Evolutionary conservation across 371 early-diverging fungal genomes (phyloP).

Genomic region (Mortierella sp.): DNA sequence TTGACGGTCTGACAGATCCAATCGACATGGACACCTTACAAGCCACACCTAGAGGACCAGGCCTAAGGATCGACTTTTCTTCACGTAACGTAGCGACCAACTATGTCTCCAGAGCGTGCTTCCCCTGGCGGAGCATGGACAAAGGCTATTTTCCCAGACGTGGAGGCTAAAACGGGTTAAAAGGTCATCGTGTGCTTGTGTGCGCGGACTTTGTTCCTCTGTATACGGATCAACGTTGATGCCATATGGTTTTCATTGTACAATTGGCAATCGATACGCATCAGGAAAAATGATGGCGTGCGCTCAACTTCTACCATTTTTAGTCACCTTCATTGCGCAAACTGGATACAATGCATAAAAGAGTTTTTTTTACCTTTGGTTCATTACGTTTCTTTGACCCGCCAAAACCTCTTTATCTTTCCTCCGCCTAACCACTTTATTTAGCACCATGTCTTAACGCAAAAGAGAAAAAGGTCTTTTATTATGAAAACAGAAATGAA

Average conservation of each 20-base stretch:
- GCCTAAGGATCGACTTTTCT: constrained; percentile 5
- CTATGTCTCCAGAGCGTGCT: too few relatives aligned
- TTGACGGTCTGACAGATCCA: too few relatives aligned
- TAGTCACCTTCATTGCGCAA: neutral
- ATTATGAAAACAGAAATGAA: neutral
- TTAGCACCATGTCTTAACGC: neutral
- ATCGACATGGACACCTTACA: neutral
- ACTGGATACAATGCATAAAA: neutral
- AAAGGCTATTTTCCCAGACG: too few relatives aligned
- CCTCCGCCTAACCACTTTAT: neutral
- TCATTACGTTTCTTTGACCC: neutral
- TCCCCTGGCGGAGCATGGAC: neutral
- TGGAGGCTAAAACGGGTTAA: neutral
- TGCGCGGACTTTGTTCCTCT: constrained; percentile 8
- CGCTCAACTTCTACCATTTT: constrained; percentile 10
- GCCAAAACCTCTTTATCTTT: neutral
- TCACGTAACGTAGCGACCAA: too few relatives aligned
- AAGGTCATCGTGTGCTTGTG: neutral
- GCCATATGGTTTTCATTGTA: neutral
- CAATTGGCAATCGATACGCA: neutral
- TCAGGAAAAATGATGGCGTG: constrained; percentile 6
- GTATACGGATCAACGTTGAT: constrained; percentile 3
- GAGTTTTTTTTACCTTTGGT: neutral
- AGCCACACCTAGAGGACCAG: neutral
- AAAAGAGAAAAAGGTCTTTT: neutral